These are phyloP conservation scores for Colletotrichum eremochloae DNA, from an alignment of 2,329 filamentous ascomycete genomes.

Conservation along the genomic window DNA sequence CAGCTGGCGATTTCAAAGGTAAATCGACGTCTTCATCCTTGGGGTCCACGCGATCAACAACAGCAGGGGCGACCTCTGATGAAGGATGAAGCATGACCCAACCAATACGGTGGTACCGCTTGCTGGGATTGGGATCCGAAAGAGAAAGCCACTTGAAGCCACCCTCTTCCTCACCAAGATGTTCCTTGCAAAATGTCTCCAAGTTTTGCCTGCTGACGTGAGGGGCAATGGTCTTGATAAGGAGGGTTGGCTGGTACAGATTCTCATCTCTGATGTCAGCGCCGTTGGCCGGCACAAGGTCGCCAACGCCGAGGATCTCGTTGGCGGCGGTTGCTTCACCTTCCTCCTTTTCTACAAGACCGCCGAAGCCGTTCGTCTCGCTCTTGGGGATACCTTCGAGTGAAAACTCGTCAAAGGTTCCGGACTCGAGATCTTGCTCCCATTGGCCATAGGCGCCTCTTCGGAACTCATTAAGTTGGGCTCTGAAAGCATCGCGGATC, in stretches of 20 bases:
- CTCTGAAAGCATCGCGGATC: conserved; percentile 79
- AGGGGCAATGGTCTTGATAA: conserved; percentile 98
- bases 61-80: conserved; percentile 68
- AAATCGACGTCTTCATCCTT: conserved; percentile 76
- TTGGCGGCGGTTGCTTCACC: conserved; percentile 92
- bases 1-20: conserved; percentile 65
- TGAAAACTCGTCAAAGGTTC: conserved; percentile 93
- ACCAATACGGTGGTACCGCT: conserved; percentile 96
- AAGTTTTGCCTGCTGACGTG: conserved; percentile 95
- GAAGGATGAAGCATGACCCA: conserved; percentile 96
- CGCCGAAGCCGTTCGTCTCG: conserved; percentile 88
- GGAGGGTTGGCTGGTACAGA: conserved; percentile 87
- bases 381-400: conserved; percentile 94
- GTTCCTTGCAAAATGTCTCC: conserved; percentile 93
- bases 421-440: conserved; percentile 87
- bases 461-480: conserved; percentile 84
- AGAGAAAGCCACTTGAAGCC: conserved; percentile 97
- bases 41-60: conserved; percentile 78
- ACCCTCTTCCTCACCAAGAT: conserved; percentile 89
- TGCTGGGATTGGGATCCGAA: conserved; percentile 96
- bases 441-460: conserved; percentile 85
- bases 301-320: conserved; percentile 92
- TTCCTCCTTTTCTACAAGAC: conserved; percentile 92
- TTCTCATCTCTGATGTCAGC: conserved; percentile 92
- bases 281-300: conserved; percentile 85